These are phyloP conservation scores for Cucurbita ficifolia DNA, from an alignment of 306 rosid species.

Conservation along the genomic window DNA sequence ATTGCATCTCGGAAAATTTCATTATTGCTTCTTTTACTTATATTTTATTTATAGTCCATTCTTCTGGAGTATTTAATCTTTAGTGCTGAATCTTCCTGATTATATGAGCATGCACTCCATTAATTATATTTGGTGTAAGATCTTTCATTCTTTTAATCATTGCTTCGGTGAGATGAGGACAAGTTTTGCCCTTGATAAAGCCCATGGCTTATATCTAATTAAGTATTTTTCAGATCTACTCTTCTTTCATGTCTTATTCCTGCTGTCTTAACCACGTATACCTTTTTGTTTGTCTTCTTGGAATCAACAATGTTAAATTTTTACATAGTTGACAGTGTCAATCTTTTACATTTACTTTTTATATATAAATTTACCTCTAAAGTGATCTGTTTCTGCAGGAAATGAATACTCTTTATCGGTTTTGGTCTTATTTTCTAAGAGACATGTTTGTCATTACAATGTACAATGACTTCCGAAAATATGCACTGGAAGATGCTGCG, in stretches of 20 bases:
- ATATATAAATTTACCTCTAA: not conserved
- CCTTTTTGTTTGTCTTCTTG: not conserved
- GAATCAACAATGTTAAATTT: not conserved
- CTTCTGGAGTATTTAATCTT: not conserved
- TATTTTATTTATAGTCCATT: not conserved
- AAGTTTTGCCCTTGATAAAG: not conserved
- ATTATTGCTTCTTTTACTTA: not conserved
- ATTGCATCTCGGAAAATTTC: not conserved
- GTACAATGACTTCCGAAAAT: conserved; percentile 72
- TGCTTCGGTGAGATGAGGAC: not conserved
- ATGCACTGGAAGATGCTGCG: conserved; percentile 80
- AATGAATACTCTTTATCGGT: conserved; percentile 86
- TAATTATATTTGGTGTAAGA: not conserved
- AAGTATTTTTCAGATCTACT: not conserved
- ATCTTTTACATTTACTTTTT: not conserved
- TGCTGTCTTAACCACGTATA: not conserved
- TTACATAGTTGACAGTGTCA: not conserved
- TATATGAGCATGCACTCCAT: not conserved
- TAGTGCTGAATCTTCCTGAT: not conserved
- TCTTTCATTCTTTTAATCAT: not conserved
- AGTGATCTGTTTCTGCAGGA: conserved; percentile 41
- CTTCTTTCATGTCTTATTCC: not conserved
- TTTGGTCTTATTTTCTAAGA: conserved; percentile 87
- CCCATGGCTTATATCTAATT: not conserved
- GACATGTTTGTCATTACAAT: conserved; percentile 58